Evolutionary conservation across 306 rosid genomes (phyloP), one percentile per base, ranked within the genome.

Genomic region (Echinosophora koreensis): DNA sequence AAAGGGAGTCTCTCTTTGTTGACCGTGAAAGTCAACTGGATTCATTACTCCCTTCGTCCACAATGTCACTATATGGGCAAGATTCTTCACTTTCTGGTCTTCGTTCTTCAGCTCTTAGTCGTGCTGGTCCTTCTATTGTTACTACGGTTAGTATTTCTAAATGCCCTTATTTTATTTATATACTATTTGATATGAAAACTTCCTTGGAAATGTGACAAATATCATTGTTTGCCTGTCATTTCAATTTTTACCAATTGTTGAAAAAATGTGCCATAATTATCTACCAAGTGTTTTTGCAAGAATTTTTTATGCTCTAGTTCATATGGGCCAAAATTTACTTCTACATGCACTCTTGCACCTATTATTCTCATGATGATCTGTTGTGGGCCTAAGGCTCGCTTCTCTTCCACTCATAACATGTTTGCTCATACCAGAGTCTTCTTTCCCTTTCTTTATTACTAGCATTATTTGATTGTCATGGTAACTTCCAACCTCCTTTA

Each of bases 21-120:
- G 93, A 86, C 8, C 97, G 92, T 44, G 97, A 95, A 73, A 73
- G 82, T 52, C 96, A 86, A 55, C 77, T 92, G 84, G 98, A 92
- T 18, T 84, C 98, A 18, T 89, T 91, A 54, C 81, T 89, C 73
- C 49, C 88, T 14, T 71, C 99, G 9, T 82, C 96, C 15, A 87
- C 94, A 64, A 70, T 88, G 83, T 88, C 97, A 54, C 69, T 88
- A 11, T 91, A 87, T 44, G 92, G 94, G 54, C 93, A 88, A 63
- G 97, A 94, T 71, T 81, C 91, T 51, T 60, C 89, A 55, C 79
- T 90, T 69, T 77, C 95, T 57, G 87, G 90, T 67, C 66, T 96
- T 71, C 98, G 96, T 67, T 84, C 98, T 73, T 83, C 98, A 4
- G 92, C 94, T 38, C 85, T 88, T 68, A 77, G 87, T 74, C 98